Evolutionary conservation across 305 asterid genomes (phyloP), one percentile per base, ranked within the genome.

Genomic region (Fraxinus greggii): DNA sequence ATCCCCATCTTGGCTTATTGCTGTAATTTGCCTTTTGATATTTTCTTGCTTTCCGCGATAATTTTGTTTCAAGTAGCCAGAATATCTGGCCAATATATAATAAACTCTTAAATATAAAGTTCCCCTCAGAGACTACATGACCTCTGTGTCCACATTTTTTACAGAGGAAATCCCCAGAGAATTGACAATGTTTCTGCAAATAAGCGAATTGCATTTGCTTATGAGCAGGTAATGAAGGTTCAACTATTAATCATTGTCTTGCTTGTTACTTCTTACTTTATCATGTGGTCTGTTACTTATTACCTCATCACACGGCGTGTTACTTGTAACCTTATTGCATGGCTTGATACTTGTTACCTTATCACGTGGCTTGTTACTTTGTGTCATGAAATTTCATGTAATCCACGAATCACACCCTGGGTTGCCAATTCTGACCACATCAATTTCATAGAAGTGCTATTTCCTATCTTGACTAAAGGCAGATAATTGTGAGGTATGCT

Each of bases 131-230:
- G 54, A 73, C 19, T 69, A 67, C 28, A 17, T 72, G 78, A 79
- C 72, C 31, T 76, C 78, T 88, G 10, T 77, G 28, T 75, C 19
- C 29, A 24, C 76, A 54, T 87, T 81, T 42, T 33, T 86, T 85
- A 83, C 92, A 95, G 98, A 85, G 95, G 92, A 80, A 95, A 95
- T 85, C 98, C 99, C 4, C 98, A 94, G 89, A 92, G 99, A 89
- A 88, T 92, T 79, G 99, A 94, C 86, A 94, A 89, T 83, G 92
- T 89, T 78, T 90, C 93, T 83, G 92, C 99, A 45, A 93, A 85
- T 88, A 95, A 94, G 88, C 87, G 95, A 70, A 90, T 94, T 79
- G 92, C 88, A 77, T 91, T 92, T 86, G 90, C 97, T 29, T 94
- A 92, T 84, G 98, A 95, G 86, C 99, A 95, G 98, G 99, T 95